Conservation (phyloP, 768 basidiomycete genomes). For the Mycena haematopus region DNA sequence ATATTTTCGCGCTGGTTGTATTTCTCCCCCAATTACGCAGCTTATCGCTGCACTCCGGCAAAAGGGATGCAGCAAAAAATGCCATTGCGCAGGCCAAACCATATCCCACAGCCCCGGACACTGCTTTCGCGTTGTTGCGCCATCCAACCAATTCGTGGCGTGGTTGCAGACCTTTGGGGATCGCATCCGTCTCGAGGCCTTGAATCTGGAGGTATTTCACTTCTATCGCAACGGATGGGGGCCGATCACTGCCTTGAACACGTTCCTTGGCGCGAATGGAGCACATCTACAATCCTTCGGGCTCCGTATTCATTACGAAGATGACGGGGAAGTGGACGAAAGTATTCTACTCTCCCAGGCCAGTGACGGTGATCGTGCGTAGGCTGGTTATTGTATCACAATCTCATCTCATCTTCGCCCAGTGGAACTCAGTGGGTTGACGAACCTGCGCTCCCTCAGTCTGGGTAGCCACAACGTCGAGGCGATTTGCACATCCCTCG, state of each 20-base stretch:
- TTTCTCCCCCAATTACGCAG: slow-evolving; percentile 5
- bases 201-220: slow-evolving; percentile 15
- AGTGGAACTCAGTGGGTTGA: slow-evolving; percentile 17
- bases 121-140: slow-evolving; percentile 11
- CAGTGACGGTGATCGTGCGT: slow-evolving; percentile 12
- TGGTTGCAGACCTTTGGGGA: slow-evolving; percentile 5
- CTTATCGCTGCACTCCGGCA: slow-evolving; percentile 7
- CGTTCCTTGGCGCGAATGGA: slow-evolving; percentile 2
- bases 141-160: slow-evolving; percentile 3
- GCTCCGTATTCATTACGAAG: slow-evolving; percentile 8
- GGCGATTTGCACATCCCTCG: neutral
- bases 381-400: neutral
- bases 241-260: slow-evolving; percentile 2
- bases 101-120: neutral
- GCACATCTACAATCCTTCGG: slow-evolving; percentile 2
- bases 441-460: neutral
- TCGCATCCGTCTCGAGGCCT: neutral
- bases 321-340: slow-evolving; percentile 8
- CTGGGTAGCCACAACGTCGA: slow-evolving; percentile 5
- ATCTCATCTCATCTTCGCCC: neutral
- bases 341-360: neutral
- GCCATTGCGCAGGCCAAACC: neutral
- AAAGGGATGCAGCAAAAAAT: neutral
- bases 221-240: slow-evolving; percentile 23
- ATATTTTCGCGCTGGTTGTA: slow-evolving; percentile 9